These are phyloP conservation scores for Allium sativum DNA, from an alignment of 106 monocot genomes.

Conservation along the genomic window DNA sequence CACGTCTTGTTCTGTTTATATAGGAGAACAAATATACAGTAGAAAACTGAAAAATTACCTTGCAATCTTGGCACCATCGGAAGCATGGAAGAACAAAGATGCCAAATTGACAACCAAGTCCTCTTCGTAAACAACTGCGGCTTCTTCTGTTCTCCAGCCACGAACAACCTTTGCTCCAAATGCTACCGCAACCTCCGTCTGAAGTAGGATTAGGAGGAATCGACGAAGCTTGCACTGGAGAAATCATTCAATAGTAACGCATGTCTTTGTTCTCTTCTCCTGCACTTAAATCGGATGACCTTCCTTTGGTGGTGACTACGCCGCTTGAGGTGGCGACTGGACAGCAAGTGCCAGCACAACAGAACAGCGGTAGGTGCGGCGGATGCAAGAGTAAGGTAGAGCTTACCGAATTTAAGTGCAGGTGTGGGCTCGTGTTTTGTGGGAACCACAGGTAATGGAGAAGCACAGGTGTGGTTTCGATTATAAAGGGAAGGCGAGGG, in stretches of 20 bases:
- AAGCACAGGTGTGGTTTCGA: constrained; percentile 6
- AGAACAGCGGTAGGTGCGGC: neutral
- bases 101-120: constrained; percentile 18
- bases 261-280: neutral
- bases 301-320: neutral
- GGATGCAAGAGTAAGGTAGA: constrained; percentile 8
- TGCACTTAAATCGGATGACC: neutral
- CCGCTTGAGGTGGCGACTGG: neutral
- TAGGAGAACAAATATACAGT: too few species aligned
- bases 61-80: too few species aligned
- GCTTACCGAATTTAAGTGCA: constrained; percentile 10
- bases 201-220: constrained; percentile 5
- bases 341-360: neutral
- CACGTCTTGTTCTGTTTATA: too few species aligned
- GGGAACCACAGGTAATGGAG: constrained; percentile 11
- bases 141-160: constrained; percentile 32
- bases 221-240: constrained; percentile 7
- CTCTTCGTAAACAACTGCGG: constrained; percentile 52
- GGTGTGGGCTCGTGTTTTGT: constrained; percentile 4
- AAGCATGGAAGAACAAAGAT: constrained; percentile 38
- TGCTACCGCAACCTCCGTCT: constrained; percentile 26
- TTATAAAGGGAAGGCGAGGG: neutral
- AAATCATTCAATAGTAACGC: neutral
- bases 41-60: too few species aligned
- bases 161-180: constrained; percentile 38